These are phyloP conservation scores for Magnolia officinalis DNA, from an alignment of 164 flowering plant genomes.

Conservation along the genomic window DNA sequence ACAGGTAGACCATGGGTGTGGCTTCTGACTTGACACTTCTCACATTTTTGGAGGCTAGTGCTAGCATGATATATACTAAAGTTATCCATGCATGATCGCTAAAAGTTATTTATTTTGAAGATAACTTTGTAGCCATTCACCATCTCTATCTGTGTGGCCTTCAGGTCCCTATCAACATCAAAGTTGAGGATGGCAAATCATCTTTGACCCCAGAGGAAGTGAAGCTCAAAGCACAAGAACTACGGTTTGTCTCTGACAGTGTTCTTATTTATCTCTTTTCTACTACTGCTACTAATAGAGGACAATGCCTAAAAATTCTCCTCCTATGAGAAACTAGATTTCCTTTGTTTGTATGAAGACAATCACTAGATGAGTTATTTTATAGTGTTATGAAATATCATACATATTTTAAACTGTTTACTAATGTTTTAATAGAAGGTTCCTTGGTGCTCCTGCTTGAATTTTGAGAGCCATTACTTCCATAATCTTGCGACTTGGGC, in stretches of 20 bases:
- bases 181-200: constrained; percentile 64
- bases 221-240: constrained; percentile 85
- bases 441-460: too few relatives aligned
- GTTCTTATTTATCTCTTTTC: neutral
- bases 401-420: too few relatives aligned
- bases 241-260: constrained; percentile 42
- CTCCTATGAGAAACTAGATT: too few relatives aligned
- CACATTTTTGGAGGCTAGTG: neutral
- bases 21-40: neutral
- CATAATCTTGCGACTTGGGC: too few relatives aligned
- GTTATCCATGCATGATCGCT: neutral
- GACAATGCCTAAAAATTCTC: too few relatives aligned
- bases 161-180: constrained; percentile 64
- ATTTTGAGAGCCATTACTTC: too few relatives aligned
- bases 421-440: too few relatives aligned
- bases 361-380: too few relatives aligned
- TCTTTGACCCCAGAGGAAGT: constrained; percentile 85
- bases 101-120: neutral
- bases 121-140: neutral
- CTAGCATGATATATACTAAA: neutral
- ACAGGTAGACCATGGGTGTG: neutral
- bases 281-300: neutral
- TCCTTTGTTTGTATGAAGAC: too few relatives aligned
- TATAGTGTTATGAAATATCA: too few relatives aligned
- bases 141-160: neutral